A percentile compares a stretch with the other conserved stretches of the same genome.
These are phyloP conservation scores for Sarcodon aspratus DNA, from an alignment of 768 basidiomycete genomes.

Conservation along the genomic window DNA sequence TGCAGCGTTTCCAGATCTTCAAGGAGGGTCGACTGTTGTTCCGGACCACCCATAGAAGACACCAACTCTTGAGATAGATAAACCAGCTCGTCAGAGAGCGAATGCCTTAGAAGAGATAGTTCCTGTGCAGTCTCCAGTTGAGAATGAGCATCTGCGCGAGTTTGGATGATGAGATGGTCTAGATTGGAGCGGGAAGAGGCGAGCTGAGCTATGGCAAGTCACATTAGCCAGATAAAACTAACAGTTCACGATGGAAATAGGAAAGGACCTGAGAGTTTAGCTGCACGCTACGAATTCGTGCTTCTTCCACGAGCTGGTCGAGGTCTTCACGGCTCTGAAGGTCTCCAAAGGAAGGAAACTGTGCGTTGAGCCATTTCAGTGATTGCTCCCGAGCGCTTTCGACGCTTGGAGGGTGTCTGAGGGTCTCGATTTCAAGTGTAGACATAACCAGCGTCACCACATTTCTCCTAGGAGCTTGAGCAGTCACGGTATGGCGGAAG, in stretches of 20 bases:
- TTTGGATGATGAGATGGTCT: constrained; percentile 33
- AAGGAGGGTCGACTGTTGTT: constrained; percentile 50
- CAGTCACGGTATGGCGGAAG: neutral
- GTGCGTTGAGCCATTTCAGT: constrained; percentile 29
- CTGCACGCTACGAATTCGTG: constrained; percentile 18
- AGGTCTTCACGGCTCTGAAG: constrained; percentile 29
- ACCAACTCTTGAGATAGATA: constrained; percentile 55
- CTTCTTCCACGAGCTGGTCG: constrained; percentile 33
- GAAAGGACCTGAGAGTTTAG: constrained; percentile 18
- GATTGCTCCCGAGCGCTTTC: constrained; percentile 21
- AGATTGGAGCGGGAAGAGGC: constrained; percentile 37
- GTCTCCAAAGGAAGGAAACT: constrained; percentile 30
- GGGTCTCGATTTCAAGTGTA: constrained; percentile 30
- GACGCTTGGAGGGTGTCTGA: constrained; percentile 37
- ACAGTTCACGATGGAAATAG: neutral
- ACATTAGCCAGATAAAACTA: constrained; percentile 18
- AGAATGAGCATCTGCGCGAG: constrained; percentile 32
- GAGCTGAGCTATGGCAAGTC: constrained; percentile 44
- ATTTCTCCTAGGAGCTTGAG: neutral
- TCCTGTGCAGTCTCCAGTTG: constrained; percentile 59
- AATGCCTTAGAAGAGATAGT: constrained; percentile 66
- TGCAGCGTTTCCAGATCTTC: constrained; percentile 79
- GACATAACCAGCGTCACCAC: constrained; percentile 20
- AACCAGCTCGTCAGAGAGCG: constrained; percentile 66
- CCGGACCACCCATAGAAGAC: constrained; percentile 38